Evolutionary conservation across 768 basidiomycete genomes (phyloP).

Genomic region (Phylloporus sp.): DNA sequence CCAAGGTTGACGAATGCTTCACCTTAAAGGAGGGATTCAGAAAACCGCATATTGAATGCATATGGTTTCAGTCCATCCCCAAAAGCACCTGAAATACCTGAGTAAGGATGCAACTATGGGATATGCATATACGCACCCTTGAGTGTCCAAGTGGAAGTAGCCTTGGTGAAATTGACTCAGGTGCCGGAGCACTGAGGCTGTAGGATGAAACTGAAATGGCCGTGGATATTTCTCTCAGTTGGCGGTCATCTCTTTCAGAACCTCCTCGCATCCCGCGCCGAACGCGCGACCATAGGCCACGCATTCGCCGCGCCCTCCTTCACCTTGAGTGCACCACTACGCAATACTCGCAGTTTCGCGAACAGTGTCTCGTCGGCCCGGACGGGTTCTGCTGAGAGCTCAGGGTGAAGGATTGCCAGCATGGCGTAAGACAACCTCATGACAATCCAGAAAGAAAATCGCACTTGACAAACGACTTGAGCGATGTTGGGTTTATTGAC

Average conservation of each 20-base stretch:
- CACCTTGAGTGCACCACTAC: conserved; percentile 68
- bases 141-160: too few species aligned
- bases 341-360: conserved; percentile 63
- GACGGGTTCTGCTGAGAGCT: conserved; percentile 32
- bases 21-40: too few species aligned
- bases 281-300: conserved; percentile 67
- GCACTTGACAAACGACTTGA: conserved; percentile 66
- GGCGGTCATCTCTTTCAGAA: conserved; percentile 41
- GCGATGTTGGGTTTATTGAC: conserved; percentile 55
- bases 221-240: conserved; percentile 18
- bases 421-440: conserved; percentile 50
- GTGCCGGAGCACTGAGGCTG: too few species aligned
- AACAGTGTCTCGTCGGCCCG: conserved; percentile 39
- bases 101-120: too few species aligned
- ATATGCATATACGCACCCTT: too few species aligned
- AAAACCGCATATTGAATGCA: too few species aligned
- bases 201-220: too few species aligned
- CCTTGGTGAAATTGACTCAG: too few species aligned
- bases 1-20: too few species aligned
- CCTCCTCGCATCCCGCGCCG: conserved; percentile 79
- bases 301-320: conserved; percentile 67
- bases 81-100: too few species aligned
- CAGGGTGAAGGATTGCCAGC: conserved; percentile 50
- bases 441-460: conserved; percentile 24
- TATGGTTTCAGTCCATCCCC: too few species aligned